phyloP scores from a whole-genome alignment of 768 basidiomycete genomes.

The Kwoniella dendrophila region DNA sequence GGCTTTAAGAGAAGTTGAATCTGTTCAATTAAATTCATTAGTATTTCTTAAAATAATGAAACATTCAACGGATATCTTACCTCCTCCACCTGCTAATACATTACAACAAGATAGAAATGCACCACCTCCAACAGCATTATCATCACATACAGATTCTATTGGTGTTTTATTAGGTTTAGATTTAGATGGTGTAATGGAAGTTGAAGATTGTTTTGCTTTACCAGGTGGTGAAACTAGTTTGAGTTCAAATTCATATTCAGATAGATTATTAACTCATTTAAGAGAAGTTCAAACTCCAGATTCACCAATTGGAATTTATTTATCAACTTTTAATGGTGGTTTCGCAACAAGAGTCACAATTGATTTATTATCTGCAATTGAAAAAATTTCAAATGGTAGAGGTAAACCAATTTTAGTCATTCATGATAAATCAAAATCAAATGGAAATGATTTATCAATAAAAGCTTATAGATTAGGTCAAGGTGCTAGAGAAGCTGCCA shows the following conservation, averaged over 20 bases:
- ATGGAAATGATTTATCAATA: slow-evolving; percentile 80
- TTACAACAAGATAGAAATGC: slow-evolving; percentile 46
- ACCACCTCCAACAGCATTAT: slow-evolving; percentile 43
- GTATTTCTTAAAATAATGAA: slow-evolving; percentile 93
- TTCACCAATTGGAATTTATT: slow-evolving; percentile 91
- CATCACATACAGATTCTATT: slow-evolving; percentile 61
- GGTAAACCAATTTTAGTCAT: slow-evolving; percentile 53
- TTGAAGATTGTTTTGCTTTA: slow-evolving; percentile 59
- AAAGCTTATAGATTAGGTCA: slow-evolving; percentile 82
- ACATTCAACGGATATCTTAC: slow-evolving; percentile 74
- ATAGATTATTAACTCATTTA: slow-evolving; percentile 69
- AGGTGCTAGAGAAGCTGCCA: slow-evolving; percentile 78
- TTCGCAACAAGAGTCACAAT: slow-evolving; percentile 46
- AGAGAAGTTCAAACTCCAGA: slow-evolving; percentile 91
- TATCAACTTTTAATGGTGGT: slow-evolving; percentile 67
- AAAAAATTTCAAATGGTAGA: slow-evolving; percentile 43
- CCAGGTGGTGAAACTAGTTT: slow-evolving; percentile 48
- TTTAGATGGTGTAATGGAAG: slow-evolving; percentile 84
- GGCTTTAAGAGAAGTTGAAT: slow-evolving; percentile 76
- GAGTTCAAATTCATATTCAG: slow-evolving; percentile 74
- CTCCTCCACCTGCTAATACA: slow-evolving; percentile 56
- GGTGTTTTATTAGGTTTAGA: slow-evolving; percentile 89
- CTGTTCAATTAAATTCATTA: slow-evolving; percentile 82
- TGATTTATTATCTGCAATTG: slow-evolving; percentile 48
- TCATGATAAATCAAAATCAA: slow-evolving; percentile 47